A percentile compares a stretch with the other conserved stretches of the same genome.
phyloP scores from a whole-genome alignment of 129 eudicot genomes.

The Kitagawia praeruptora region DNA sequence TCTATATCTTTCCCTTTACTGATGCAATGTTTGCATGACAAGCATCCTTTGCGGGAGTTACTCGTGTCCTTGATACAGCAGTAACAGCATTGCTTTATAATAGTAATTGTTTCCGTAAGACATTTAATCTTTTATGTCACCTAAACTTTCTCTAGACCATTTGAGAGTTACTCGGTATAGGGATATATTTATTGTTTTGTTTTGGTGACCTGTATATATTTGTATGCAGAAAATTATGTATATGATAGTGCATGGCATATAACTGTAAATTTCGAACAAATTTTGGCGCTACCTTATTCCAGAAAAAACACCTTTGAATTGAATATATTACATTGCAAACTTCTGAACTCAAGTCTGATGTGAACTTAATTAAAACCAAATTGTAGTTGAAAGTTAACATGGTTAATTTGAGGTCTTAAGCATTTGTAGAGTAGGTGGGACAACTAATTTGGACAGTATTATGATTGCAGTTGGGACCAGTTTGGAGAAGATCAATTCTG shows the following conservation, averaged over 20 bases:
- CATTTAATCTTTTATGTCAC: not conserved
- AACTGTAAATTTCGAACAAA: not conserved
- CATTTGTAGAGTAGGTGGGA: not conserved
- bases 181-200: not conserved
- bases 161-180: not conserved
- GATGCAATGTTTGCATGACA: not conserved
- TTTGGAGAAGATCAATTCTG: conserved; percentile 12
- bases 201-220: not conserved
- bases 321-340: not conserved
- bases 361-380: not conserved
- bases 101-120: not conserved
- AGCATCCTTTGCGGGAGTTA: not conserved
- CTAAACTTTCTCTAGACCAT: not conserved
- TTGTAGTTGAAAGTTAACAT: not conserved
- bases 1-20: not conserved
- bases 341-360: not conserved
- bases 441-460: not conserved
- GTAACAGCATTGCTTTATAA: not conserved
- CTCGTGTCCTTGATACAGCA: not conserved
- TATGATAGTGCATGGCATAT: not conserved
- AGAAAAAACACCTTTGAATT: not conserved
- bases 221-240: not conserved
- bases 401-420: not conserved
- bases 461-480: conserved; percentile 4
- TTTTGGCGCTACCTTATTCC: not conserved